Conservation (phyloP, 305 asterid genomes). For the Fraxinus ornus region DNA sequence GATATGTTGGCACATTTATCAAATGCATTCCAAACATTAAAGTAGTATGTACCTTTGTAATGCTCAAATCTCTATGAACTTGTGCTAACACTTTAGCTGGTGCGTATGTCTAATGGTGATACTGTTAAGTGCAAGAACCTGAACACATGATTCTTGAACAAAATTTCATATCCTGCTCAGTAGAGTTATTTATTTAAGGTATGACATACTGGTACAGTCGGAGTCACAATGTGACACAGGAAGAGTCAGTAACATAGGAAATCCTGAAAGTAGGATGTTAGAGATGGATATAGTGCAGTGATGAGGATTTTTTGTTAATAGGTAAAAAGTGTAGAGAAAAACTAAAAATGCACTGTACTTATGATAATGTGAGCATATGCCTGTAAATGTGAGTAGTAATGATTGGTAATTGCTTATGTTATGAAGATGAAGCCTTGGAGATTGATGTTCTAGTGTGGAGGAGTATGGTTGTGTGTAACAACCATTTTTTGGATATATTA, state of each 20-base stretch:
- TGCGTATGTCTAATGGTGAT: slow-evolving; percentile 5
- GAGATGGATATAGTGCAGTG: background rate
- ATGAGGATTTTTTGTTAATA: background rate
- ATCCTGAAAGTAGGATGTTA: background rate
- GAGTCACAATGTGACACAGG: background rate
- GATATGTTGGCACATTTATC: background rate
- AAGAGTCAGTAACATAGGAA: background rate
- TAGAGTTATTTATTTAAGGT: background rate
- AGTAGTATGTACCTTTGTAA: background rate
- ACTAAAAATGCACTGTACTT: background rate
- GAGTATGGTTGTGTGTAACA: background rate
- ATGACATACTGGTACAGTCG: background rate
- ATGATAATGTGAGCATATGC: background rate
- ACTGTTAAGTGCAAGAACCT: background rate
- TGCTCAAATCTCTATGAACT: background rate
- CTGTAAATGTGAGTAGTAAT: background rate
- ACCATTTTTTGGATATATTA: background rate
- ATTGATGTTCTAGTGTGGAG: background rate
- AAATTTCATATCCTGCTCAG: background rate
- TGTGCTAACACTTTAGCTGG: background rate
- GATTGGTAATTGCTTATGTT: background rate
- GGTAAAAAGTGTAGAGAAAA: background rate
- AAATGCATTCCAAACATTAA: background rate
- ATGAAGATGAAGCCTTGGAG: background rate
- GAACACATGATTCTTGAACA: background rate